Conservation (phyloP, 495 filamentous ascomycete genomes). For the Saxophila tyrrhenica region DNA sequence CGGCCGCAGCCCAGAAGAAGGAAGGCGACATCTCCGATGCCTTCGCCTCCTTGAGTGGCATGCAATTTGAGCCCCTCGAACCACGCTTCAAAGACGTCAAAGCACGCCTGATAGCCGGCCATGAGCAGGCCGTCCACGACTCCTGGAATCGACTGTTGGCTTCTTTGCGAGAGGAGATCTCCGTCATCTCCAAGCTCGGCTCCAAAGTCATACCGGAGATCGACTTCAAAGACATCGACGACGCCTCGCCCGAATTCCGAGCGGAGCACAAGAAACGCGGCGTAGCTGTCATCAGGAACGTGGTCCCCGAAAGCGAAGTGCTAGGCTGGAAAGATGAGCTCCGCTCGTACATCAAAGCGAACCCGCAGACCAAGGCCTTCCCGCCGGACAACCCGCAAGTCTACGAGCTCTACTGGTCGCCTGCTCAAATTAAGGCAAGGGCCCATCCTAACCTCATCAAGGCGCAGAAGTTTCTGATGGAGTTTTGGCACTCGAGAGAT, state of each 20-base stretch:
- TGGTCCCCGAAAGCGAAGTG: conserved; percentile 28
- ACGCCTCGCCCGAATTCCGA: conserved; percentile 19
- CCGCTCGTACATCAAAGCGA: conserved; percentile 28
- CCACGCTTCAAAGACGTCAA: conserved; percentile 72
- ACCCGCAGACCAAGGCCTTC: conserved; percentile 36
- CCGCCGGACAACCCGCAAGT: conserved; percentile 58
- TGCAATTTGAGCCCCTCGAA: conserved; percentile 51
- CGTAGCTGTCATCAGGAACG: conserved; percentile 32
- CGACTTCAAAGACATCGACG: conserved; percentile 28
- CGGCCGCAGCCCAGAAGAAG: conserved; percentile 24
- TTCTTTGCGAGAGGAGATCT: conserved; percentile 43
- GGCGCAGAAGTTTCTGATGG: conserved; percentile 61
- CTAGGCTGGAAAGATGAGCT: conserved; percentile 30
- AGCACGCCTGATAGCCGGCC: conserved; percentile 45
- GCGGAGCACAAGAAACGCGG: conserved; percentile 27
- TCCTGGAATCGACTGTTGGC: conserved; percentile 62
- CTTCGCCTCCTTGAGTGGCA: conserved; percentile 69
- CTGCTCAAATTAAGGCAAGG: conserved; percentile 61
- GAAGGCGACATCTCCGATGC: conserved; percentile 72
- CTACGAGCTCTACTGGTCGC: conserved; percentile 83
- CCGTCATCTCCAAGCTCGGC: conserved; percentile 34
- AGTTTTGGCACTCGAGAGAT: conserved; percentile 59
- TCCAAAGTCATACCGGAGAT: conserved; percentile 32
- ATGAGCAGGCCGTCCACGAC: conserved; percentile 47
- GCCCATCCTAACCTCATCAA: conserved; percentile 58